Evolutionary conservation across 208 protist species (phyloP).

Genomic region (Leishmania turanica): DNA sequence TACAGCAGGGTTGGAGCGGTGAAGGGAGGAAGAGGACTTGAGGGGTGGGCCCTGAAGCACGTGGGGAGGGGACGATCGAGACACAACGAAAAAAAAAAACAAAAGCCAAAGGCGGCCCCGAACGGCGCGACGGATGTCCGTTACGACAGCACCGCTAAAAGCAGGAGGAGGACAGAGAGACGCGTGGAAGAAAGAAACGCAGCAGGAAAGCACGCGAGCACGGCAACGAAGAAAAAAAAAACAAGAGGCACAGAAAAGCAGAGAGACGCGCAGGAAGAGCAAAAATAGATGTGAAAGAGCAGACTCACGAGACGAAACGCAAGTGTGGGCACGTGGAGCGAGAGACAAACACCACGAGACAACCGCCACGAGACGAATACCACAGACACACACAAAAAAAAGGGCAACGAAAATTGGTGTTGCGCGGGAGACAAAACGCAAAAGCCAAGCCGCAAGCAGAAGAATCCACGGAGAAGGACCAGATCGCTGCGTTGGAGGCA

Average conservation of each 20-base stretch:
- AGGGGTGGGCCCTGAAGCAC: background rate
- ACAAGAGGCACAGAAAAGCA: background rate
- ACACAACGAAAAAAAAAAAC: background rate
- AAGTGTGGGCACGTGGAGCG: background rate
- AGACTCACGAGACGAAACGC: background rate
- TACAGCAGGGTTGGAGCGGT: background rate
- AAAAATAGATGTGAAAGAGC: background rate
- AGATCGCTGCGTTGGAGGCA: background rate
- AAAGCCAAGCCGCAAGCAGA: background rate
- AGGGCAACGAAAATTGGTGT: background rate
- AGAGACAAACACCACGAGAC: background rate
- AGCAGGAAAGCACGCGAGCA: background rate
- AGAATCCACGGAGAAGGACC: background rate
- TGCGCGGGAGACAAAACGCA: too few species aligned
- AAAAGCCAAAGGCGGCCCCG: background rate
- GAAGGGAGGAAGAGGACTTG: background rate
- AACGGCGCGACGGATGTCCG: background rate
- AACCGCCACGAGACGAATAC: background rate
- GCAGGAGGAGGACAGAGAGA: background rate
- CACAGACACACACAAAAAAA: background rate
- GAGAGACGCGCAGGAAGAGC: background rate
- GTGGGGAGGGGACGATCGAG: background rate
- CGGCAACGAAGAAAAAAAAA: too few species aligned
- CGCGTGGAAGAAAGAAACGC: background rate
- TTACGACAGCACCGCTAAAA: background rate